These are phyloP conservation scores for Daldinia sp. DNA, from an alignment of 2,329 filamentous ascomycete genomes.

Conservation along the genomic window DNA sequence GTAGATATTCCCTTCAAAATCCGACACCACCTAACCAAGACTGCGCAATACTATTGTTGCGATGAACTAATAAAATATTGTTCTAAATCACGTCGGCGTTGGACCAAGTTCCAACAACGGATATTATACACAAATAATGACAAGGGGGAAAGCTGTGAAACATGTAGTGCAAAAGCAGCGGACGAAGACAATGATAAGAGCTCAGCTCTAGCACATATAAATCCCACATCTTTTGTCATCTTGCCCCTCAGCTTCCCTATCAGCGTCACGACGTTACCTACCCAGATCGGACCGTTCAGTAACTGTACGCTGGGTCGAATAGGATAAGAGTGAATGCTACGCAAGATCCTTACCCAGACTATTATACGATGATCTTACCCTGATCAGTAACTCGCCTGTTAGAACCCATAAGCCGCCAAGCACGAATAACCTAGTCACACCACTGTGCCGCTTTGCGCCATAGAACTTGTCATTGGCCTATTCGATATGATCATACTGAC, in stretches of 20 bases:
- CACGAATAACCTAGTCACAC: conserved; percentile 23
- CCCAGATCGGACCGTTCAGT: neutral
- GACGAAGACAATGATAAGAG: conserved; percentile 7
- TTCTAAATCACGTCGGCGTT: neutral
- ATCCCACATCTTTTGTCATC: conserved; percentile 3
- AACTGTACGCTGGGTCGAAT: neutral
- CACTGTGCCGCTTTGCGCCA: conserved; percentile 11
- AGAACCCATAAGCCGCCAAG: conserved; percentile 21
- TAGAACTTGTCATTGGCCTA: conserved; percentile 16
- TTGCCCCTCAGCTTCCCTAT: conserved; percentile 26
- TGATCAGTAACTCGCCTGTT: conserved; percentile 19
- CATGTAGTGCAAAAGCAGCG: conserved; percentile 13
- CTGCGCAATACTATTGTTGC: neutral
- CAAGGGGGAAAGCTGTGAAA: neutral
- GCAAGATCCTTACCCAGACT: conserved; percentile 12
- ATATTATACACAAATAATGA: neutral
- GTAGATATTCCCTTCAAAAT: neutral
- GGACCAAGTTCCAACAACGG: neutral
- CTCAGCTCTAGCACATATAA: conserved; percentile 17
- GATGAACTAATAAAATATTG: neutral
- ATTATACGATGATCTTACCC: conserved; percentile 29
- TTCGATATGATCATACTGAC: conserved; percentile 28
- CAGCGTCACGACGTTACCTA: conserved; percentile 12
- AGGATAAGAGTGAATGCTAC: conserved; percentile 5
- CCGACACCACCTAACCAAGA: neutral